Percentiles rank a stretch among this genome's conserved stretches.
phyloP scores from a whole-genome alignment of 1,284 basidiomycete genomes.

The Trametes pubescens region DNA sequence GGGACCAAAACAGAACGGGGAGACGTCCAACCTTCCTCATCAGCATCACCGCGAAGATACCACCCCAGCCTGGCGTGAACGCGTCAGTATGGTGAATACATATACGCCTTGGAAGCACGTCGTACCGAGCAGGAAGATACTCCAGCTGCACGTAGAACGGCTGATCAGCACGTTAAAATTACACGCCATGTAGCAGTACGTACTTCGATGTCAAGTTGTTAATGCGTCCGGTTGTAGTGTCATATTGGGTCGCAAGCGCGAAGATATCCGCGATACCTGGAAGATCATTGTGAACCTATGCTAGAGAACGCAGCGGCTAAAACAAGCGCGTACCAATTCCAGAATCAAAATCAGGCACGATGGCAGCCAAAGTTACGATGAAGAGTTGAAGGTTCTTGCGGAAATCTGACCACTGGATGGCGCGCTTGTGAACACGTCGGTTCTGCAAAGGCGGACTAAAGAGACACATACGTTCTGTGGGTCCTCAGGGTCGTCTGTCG shows the following conservation, averaged over 20 bases:
- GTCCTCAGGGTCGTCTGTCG: conserved; percentile 67
- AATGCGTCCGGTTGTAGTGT: conserved; percentile 66
- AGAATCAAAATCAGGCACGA: conserved; percentile 75
- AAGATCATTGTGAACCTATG: too few relatives aligned
- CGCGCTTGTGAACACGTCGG: conserved; percentile 2
- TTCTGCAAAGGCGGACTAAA: neutral
- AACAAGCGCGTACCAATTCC: conserved; percentile 59
- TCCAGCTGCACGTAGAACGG: conserved; percentile 55
- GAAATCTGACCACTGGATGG: conserved; percentile 50
- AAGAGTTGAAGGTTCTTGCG: conserved; percentile 63
- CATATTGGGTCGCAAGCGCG: conserved; percentile 61
- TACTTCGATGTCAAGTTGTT: conserved; percentile 64
- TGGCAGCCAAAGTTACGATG: conserved; percentile 70
- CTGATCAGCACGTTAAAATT: conserved; percentile 9
- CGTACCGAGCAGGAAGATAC: conserved; percentile 68
- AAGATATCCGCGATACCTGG: conserved; percentile 68
- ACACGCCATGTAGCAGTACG: neutral
- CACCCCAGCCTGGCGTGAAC: conserved; percentile 58
- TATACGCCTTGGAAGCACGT: neutral
- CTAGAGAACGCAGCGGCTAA: too few relatives aligned
- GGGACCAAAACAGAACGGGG: conserved; percentile 70
- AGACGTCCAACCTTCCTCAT: conserved; percentile 66
- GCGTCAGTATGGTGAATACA: conserved; percentile 1
- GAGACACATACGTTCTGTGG: conserved; percentile 65
- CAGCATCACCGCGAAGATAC: conserved; percentile 66